Evolutionary conservation across 2,329 filamentous ascomycete species (phyloP).

Genomic region (Sphaerostilbella broomeana): DNA sequence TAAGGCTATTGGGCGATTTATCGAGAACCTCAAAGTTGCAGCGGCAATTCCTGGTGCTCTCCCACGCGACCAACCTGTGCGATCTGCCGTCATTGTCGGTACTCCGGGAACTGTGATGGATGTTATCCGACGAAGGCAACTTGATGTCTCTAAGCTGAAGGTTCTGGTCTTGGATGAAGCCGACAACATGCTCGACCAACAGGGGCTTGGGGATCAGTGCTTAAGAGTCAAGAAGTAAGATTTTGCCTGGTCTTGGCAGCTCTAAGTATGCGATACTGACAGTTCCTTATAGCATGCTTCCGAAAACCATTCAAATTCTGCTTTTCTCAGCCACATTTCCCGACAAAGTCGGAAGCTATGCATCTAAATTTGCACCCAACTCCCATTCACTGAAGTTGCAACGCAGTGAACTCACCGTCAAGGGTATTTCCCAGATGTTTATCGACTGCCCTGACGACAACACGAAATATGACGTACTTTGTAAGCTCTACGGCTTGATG

Average conservation of each 20-base stretch:
- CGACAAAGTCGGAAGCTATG: conserved; percentile 76
- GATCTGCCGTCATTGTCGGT: conserved; percentile 78
- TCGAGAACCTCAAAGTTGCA: conserved; percentile 66
- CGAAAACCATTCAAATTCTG: conserved; percentile 71
- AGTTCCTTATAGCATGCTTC: conserved; percentile 61
- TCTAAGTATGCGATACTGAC: too few species aligned
- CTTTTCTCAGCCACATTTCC: conserved; percentile 96
- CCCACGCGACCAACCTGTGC: conserved; percentile 60
- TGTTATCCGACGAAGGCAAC: conserved; percentile 67
- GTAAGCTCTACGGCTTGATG: conserved; percentile 92
- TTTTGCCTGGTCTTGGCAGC: too few species aligned
- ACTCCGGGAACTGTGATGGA: conserved; percentile 93
- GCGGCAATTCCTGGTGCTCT: conserved; percentile 77
- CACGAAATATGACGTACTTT: conserved; percentile 81
- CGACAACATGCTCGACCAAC: conserved; percentile 97
- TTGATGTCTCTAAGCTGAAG: conserved; percentile 66
- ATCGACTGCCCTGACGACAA: conserved; percentile 81
- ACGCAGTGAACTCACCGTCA: conserved; percentile 87
- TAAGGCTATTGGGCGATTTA: conserved; percentile 74
- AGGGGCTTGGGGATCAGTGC: conserved; percentile 93
- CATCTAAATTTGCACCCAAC: conserved; percentile 73
- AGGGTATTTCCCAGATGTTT: conserved; percentile 96
- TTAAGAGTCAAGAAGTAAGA: conserved; percentile 73
- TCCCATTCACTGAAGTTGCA: conserved; percentile 83
- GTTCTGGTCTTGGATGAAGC: conserved; percentile 92